phyloP scores from a whole-genome alignment of 1,284 basidiomycete species.

The Ganoderma leucocontextum region DNA sequence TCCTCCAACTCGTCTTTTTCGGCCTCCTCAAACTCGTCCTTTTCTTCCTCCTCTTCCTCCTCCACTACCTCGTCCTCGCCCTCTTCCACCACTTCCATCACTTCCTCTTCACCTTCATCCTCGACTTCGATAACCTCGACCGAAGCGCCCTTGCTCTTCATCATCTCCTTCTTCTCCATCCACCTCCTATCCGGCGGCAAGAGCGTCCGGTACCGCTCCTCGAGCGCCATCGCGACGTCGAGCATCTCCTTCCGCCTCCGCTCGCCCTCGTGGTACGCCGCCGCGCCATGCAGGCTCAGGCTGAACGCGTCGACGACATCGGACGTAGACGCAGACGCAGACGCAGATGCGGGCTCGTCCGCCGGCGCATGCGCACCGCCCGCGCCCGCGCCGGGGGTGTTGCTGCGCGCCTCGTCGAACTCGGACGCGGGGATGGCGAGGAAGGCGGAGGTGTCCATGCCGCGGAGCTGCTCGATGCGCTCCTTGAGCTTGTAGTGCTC shows the following conservation, averaged over 20 bases:
- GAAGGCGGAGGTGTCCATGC: slow-evolving; percentile 76
- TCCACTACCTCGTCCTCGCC: slow-evolving; percentile 21
- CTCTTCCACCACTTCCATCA: slow-evolving; percentile 13
- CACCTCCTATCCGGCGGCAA: slow-evolving; percentile 65
- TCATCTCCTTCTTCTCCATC: slow-evolving; percentile 34
- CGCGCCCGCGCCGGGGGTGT: slow-evolving; percentile 19
- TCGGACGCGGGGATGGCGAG: slow-evolving; percentile 63
- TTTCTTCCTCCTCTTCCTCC: slow-evolving; percentile 14
- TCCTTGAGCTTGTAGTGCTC: slow-evolving; percentile 92
- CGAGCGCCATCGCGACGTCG: slow-evolving; percentile 66
- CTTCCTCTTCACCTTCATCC: slow-evolving; percentile 15
- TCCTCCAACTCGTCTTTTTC: slow-evolving; percentile 22
- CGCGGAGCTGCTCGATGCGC: slow-evolving; percentile 84
- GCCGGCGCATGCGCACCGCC: slow-evolving; percentile 34
- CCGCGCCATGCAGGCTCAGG: slow-evolving; percentile 49
- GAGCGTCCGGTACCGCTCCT: slow-evolving; percentile 73
- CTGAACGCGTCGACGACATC: slow-evolving; percentile 32
- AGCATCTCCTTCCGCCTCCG: slow-evolving; percentile 76
- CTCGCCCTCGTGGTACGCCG: slow-evolving; percentile 68
- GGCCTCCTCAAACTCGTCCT: slow-evolving; percentile 23
- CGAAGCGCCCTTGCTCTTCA: slow-evolving; percentile 19
- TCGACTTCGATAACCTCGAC: slow-evolving; percentile 19
- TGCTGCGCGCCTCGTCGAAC: slow-evolving; percentile 45
- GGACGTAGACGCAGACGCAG: too few species aligned
- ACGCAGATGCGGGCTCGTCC: too few species aligned